phyloP scores from a whole-genome alignment of 1,139 yeast species.

The Pneumocystis jirovecii region DNA sequence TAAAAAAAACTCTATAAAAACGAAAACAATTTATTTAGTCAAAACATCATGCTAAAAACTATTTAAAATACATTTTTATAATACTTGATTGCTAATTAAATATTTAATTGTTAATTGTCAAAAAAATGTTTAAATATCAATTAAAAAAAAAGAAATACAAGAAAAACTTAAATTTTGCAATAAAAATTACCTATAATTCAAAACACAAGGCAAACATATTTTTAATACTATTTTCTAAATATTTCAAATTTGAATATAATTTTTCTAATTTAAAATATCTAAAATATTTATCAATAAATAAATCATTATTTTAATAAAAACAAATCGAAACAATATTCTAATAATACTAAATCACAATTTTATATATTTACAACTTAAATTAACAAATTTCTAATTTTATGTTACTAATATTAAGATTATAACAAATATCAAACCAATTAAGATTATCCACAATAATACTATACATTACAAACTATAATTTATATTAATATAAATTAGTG shows the following conservation, averaged over 20 bases:
- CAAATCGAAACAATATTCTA: too few relatives aligned
- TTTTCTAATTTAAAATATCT: neutral
- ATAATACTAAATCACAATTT: neutral
- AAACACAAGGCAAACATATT: neutral
- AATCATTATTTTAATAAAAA: neutral
- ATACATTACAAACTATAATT: too few relatives aligned
- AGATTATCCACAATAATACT: too few relatives aligned
- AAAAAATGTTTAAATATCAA: too few relatives aligned
- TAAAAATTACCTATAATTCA: neutral
- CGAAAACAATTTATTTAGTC: neutral
- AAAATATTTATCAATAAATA: neutral
- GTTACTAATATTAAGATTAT: too few relatives aligned
- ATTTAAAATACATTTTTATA: neutral
- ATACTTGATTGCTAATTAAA: too few relatives aligned
- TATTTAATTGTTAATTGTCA: too few relatives aligned
- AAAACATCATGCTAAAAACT: neutral
- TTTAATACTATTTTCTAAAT: neutral
- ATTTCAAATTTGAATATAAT: neutral
- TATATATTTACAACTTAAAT: neutral
- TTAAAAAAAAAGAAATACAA: too few relatives aligned
- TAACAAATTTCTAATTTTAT: too few relatives aligned
- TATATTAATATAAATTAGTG: too few relatives aligned
- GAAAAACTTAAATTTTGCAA: neutral
- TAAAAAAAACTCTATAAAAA: neutral
- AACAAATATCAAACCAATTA: neutral